Conservation (phyloP, 1,139 yeast genomes). For the Hyphopichia fennica region DNA sequence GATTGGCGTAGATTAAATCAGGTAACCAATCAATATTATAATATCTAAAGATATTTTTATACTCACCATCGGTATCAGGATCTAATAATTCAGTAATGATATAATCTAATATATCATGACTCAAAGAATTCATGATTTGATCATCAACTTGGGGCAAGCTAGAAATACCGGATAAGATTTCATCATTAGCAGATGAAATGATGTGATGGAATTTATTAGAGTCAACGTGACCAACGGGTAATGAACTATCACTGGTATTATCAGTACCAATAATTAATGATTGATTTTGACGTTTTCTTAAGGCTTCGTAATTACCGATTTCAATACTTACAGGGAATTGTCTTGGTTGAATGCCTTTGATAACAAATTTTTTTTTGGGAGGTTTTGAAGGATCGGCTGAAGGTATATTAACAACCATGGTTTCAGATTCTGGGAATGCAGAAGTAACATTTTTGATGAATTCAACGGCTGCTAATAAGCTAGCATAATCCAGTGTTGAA, state of each 20-base stretch:
- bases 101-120: slow-evolving; percentile 34
- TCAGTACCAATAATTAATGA: slow-evolving; percentile 10
- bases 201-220: slow-evolving; percentile 30
- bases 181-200: slow-evolving; percentile 23
- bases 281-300: slow-evolving; percentile 18
- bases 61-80: slow-evolving; percentile 21
- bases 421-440: slow-evolving; percentile 89
- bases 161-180: slow-evolving; percentile 17
- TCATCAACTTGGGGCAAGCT: background rate
- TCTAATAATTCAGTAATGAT: slow-evolving; percentile 32
- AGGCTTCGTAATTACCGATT: slow-evolving; percentile 47
- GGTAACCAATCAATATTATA: slow-evolving; percentile 46
- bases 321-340: slow-evolving; percentile 46
- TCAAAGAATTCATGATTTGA: slow-evolving; percentile 23
- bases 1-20: slow-evolving; percentile 42
- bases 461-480: slow-evolving; percentile 90
- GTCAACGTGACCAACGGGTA: slow-evolving; percentile 43
- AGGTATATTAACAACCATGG: slow-evolving; percentile 74
- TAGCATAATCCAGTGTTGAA: slow-evolving; percentile 45
- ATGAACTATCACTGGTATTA: slow-evolving; percentile 13
- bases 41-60: slow-evolving; percentile 33
- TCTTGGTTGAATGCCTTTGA: slow-evolving; percentile 73
- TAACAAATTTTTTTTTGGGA: slow-evolving; percentile 71
- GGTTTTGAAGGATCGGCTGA: slow-evolving; percentile 45
- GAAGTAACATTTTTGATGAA: slow-evolving; percentile 90